Percentiles rank a stretch among this genome's conserved stretches.
Evolutionary conservation across 2,329 filamentous ascomycete species (phyloP).

Genomic region (Tolypocladium tundrense): DNA sequence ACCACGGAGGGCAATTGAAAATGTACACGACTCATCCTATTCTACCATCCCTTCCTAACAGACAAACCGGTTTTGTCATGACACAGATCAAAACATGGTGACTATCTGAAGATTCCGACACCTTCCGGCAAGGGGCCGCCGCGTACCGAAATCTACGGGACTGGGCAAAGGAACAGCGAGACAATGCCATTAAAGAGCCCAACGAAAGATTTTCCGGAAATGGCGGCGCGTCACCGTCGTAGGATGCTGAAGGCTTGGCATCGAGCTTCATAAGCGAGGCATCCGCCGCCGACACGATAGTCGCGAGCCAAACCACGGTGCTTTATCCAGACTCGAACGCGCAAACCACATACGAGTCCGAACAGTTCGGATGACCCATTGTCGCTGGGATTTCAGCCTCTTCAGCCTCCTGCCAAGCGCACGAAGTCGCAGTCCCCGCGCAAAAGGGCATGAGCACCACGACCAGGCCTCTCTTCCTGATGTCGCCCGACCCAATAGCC

Average conservation of each 20-base stretch:
- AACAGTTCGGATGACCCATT: background rate
- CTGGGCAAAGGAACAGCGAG: constrained; percentile 1
- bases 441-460: background rate
- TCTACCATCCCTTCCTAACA: background rate
- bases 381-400: background rate
- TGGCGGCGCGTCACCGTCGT: background rate
- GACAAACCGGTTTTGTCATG: background rate
- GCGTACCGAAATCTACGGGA: background rate
- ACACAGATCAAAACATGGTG: background rate
- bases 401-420: background rate
- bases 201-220: background rate
- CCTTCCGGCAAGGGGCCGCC: background rate
- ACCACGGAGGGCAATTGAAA: background rate
- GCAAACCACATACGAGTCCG: background rate
- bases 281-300: background rate
- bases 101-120: background rate
- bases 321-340: background rate
- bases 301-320: background rate
- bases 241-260: background rate
- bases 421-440: background rate
- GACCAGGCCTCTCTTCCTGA: no score
- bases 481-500: no score
- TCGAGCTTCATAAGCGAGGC: background rate
- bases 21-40: constrained; percentile 3
- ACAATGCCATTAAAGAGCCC: background rate